Conservation (phyloP, 148 eudicot species). For the Spergularia marina region DNA sequence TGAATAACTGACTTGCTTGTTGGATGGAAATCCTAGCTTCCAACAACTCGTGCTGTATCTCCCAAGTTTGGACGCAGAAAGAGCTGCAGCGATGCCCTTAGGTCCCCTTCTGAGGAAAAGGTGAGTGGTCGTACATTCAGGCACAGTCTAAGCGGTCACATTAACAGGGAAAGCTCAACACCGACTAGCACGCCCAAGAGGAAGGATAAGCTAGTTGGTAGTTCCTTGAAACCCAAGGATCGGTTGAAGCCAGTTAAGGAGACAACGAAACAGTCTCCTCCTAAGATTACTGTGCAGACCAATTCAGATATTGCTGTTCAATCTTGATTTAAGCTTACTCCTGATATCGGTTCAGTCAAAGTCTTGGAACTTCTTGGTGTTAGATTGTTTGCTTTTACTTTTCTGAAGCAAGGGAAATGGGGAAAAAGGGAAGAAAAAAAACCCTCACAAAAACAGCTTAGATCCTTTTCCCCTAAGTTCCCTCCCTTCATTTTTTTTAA, state of each 20-base stretch:
- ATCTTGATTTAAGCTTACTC: slow-evolving; percentile 34
- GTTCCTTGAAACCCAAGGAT: slow-evolving; percentile 30
- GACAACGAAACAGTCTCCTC: slow-evolving; percentile 34
- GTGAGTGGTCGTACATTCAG: slow-evolving; percentile 39
- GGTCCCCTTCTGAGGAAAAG: slow-evolving; percentile 47
- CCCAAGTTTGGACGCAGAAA: slow-evolving; percentile 82
- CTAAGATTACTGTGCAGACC: slow-evolving; percentile 40
- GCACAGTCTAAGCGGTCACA: slow-evolving; percentile 61
- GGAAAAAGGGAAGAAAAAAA: slow-evolving; percentile 5
- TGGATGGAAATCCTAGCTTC: slow-evolving; percentile 29
- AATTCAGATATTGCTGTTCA: slow-evolving; percentile 51
- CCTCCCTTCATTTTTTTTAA: slow-evolving; percentile 14
- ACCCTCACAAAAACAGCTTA: background rate
- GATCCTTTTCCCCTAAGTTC: slow-evolving; percentile 11
- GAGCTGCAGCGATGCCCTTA: slow-evolving; percentile 66
- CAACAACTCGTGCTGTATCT: slow-evolving; percentile 77
- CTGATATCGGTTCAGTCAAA: slow-evolving; percentile 14
- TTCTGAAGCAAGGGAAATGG: slow-evolving; percentile 8
- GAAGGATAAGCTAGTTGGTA: slow-evolving; percentile 37
- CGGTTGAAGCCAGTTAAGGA: slow-evolving; percentile 38
- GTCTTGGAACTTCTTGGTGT: slow-evolving; percentile 22
- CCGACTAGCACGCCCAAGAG: slow-evolving; percentile 41
- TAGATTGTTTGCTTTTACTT: slow-evolving; percentile 1
- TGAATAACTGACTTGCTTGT: slow-evolving; percentile 26
- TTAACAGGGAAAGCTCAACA: slow-evolving; percentile 33